Evolutionary conservation across 257 asterid genomes (phyloP).

Genomic region (Nicotiana tabacum): DNA sequence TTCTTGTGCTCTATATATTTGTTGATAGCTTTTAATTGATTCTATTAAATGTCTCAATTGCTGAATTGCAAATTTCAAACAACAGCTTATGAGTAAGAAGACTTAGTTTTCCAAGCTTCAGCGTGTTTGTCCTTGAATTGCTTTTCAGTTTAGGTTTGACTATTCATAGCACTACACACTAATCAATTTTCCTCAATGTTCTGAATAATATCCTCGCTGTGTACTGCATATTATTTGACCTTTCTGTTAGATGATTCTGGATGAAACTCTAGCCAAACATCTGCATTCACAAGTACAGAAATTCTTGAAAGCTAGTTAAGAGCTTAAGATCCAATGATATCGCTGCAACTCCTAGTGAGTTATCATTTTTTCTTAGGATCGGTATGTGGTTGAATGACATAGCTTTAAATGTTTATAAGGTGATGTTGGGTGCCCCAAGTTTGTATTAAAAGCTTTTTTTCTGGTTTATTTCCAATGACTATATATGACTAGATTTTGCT

Average conservation of each 20-base stretch:
- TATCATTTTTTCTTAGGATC: background rate
- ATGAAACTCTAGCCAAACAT: background rate
- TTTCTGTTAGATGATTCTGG: background rate
- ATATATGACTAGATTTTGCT: background rate
- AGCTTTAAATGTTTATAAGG: background rate
- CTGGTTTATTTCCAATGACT: background rate
- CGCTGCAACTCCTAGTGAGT: background rate
- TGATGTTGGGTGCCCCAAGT: background rate
- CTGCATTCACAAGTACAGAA: background rate
- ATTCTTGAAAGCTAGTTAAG: slow-evolving; percentile 4
- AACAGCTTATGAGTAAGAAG: background rate
- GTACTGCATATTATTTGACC: slow-evolving; percentile 1
- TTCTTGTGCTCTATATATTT: background rate
- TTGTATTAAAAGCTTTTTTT: background rate
- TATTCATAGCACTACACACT: background rate
- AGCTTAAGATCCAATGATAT: background rate
- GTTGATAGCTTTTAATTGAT: background rate
- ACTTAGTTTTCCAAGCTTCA: background rate
- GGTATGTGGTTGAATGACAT: background rate
- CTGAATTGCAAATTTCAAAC: background rate
- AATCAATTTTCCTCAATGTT: background rate
- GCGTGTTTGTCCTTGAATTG: background rate
- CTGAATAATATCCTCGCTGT: background rate
- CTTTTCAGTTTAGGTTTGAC: background rate
- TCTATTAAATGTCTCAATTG: background rate